These are phyloP conservation scores for Phialophora tarda DNA, from an alignment of 2,329 filamentous ascomycete species.

Conservation along the genomic window DNA sequence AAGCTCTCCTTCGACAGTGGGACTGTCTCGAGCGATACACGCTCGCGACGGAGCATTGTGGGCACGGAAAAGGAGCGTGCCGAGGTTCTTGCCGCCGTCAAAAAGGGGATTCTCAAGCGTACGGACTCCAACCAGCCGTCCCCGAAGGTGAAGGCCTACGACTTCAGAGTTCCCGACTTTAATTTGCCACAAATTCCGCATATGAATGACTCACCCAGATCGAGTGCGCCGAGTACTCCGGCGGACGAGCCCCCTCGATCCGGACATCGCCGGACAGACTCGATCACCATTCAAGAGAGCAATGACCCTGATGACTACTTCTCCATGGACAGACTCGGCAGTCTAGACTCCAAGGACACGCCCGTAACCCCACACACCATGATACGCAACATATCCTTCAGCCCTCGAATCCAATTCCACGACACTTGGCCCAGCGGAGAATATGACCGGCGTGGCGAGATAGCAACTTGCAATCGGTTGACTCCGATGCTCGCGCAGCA, in stretches of 20 bases:
- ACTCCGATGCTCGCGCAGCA: conserved; percentile 97
- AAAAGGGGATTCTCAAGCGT: conserved; percentile 94
- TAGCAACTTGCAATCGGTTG: conserved; percentile 96
- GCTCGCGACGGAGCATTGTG: conserved; percentile 81
- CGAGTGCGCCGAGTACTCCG: conserved; percentile 86
- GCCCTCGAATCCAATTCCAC: conserved; percentile 89
- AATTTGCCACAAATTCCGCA: conserved; percentile 67
- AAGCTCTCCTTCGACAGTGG: conserved; percentile 46
- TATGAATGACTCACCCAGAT: conserved; percentile 77
- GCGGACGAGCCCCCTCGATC: conserved; percentile 65
- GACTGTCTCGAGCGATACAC: conserved; percentile 53
- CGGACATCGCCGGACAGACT: conserved; percentile 69
- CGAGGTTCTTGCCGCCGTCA: conserved; percentile 87
- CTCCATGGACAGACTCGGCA: conserved; percentile 67
- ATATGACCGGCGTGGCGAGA: conserved; percentile 93
- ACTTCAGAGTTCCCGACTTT: conserved; percentile 60
- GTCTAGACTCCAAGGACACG: conserved; percentile 77
- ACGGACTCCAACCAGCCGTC: conserved; percentile 70
- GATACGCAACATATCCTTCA: conserved; percentile 74
- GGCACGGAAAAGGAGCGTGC: conserved; percentile 89
- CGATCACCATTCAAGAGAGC: conserved; percentile 72
- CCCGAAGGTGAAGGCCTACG: conserved; percentile 68
- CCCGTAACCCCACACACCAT: conserved; percentile 76
- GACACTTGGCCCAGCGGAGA: conserved; percentile 96
- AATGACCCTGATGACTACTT: conserved; percentile 98